Percentiles rank a stretch among this genome's conserved stretches.
These are phyloP conservation scores for Aegilops bicornis DNA, from an alignment of 176 grass and related monocot genomes.

Conservation along the genomic window DNA sequence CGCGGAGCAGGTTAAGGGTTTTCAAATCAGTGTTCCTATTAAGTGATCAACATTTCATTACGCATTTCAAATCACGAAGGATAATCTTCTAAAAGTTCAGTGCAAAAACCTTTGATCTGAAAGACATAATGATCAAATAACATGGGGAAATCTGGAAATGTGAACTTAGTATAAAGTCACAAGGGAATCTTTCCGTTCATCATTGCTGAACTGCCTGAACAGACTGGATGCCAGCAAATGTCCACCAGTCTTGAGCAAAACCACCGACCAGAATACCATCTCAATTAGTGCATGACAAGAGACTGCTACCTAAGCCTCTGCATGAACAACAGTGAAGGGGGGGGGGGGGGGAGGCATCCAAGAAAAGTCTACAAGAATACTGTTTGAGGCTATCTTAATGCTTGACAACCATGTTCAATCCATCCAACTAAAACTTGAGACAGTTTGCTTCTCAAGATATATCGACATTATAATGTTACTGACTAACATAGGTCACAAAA, in stretches of 20 bases:
- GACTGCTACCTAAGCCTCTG: slow-evolving; percentile 12
- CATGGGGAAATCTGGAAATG: background rate
- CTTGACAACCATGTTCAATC: background rate
- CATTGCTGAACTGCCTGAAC: background rate
- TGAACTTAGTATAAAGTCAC: too few relatives aligned
- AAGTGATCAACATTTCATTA: background rate
- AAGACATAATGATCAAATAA: background rate
- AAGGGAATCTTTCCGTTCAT: slow-evolving; percentile 1
- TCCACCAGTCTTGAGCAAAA: background rate
- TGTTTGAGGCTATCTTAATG: background rate
- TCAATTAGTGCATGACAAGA: slow-evolving; percentile 11
- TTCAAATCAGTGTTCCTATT: too few relatives aligned
- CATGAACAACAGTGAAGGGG: slow-evolving; percentile 23
- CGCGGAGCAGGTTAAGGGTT: too few relatives aligned
- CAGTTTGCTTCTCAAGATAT: slow-evolving; percentile 17
- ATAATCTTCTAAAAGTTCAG: background rate
- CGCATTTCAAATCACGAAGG: background rate
- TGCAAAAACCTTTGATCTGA: background rate
- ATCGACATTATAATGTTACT: background rate
- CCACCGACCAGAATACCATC: slow-evolving; percentile 18
- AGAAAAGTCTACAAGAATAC: slow-evolving; percentile 7
- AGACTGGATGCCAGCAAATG: slow-evolving; percentile 15
- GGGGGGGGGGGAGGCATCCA: background rate
- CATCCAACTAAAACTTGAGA: background rate
- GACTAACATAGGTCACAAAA: background rate